phyloP scores from a whole-genome alignment of 169 alveolate species.

The Plasmodium blacklocki region DNA sequence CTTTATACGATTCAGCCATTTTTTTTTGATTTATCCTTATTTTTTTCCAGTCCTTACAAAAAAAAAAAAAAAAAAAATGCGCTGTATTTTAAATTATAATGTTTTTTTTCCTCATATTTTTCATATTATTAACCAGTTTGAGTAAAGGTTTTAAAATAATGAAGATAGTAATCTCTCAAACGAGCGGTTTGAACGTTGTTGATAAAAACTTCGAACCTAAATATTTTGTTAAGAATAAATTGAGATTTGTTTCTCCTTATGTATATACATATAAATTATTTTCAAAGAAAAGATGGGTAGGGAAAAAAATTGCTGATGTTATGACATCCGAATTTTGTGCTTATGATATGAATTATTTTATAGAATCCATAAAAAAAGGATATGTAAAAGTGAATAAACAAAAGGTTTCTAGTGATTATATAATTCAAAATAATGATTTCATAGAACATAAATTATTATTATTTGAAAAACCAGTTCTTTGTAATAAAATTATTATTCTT shows the following conservation, averaged over 20 bases:
- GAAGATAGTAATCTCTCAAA: conserved; percentile 37
- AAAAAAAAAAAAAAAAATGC: no score
- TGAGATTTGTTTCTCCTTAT: conserved; percentile 84
- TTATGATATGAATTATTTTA: conserved; percentile 74
- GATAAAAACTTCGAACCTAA: conserved; percentile 55
- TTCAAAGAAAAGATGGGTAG: conserved; percentile 84
- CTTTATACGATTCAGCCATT: no score
- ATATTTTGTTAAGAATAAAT: conserved; percentile 78
- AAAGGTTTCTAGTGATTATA: conserved; percentile 76
- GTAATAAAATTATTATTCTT: conserved; percentile 69
- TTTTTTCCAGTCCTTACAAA: no score
- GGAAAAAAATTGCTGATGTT: conserved; percentile 78
- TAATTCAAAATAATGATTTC: conserved; percentile 78
- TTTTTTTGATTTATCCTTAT: no score
- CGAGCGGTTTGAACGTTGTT: conserved; percentile 67
- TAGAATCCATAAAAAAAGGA: conserved; percentile 76
- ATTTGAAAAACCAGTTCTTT: conserved; percentile 82
- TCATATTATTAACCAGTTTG: conserved; percentile 23
- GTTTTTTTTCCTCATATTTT: neutral
- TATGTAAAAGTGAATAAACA: conserved; percentile 77
- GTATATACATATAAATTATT: conserved; percentile 78
- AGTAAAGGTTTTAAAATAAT: conserved; percentile 32
- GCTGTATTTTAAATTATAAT: neutral
- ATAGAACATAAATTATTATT: conserved; percentile 81
- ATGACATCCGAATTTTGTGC: conserved; percentile 83